These are phyloP conservation scores for Lactarius hengduanensis DNA, from an alignment of 768 basidiomycete species.

Conservation along the genomic window DNA sequence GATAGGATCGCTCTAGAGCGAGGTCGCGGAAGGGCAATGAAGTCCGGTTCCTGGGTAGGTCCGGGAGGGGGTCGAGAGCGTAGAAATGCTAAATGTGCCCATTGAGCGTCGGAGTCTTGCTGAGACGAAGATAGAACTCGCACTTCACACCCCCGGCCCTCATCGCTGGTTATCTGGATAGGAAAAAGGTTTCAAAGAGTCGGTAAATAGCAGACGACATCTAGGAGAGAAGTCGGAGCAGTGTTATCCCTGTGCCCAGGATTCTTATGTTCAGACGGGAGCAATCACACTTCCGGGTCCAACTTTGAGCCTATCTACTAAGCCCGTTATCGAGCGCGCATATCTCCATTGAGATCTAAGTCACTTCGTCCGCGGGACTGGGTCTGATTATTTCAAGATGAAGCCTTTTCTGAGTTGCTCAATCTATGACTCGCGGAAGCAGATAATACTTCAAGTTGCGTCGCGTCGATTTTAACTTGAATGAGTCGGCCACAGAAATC, in stretches of 20 bases:
- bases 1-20: too few species aligned
- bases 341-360: background rate
- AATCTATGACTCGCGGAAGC: background rate
- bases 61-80: too few species aligned
- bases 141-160: background rate
- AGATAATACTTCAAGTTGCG: background rate
- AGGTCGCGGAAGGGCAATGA: too few species aligned
- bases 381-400: background rate
- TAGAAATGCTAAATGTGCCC: too few species aligned
- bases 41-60: too few species aligned
- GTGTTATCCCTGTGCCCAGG: background rate
- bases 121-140: background rate
- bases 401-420: background rate
- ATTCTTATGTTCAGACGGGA: background rate
- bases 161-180: background rate
- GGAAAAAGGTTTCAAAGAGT: background rate
- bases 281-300: background rate
- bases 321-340: background rate
- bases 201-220: too few species aligned
- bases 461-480: background rate
- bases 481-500: background rate
- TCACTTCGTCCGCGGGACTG: background rate
- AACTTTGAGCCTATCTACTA: background rate
- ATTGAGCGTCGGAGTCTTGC: background rate
- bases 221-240: background rate